Base-by-base conservation (phyloP, 148 eudicot genomes). In the Salicornia ramosissima region DNA sequence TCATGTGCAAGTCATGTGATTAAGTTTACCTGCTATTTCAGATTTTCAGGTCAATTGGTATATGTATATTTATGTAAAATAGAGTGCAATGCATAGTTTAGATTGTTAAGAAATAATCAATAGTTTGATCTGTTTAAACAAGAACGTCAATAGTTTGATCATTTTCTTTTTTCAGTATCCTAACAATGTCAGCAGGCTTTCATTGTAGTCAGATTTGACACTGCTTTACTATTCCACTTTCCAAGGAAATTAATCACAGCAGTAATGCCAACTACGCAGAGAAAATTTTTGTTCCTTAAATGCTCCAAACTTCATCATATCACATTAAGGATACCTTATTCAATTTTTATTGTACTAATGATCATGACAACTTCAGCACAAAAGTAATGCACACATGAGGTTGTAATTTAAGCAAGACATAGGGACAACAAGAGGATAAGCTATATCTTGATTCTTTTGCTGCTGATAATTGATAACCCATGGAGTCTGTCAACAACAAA, bases 381-480 rank as follows among this genome's bases (percentile, higher is more conserved):
- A 65, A 47, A 65, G 33, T 49, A 18, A 43, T 31, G 34, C 65
- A 51, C 42, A 47, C 3, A 65, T 53, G 6, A 18, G 19, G 15
- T 18, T 60, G 24, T 12, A 39, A 36, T 18, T 25, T 4, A 10
- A 28, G 25, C 24, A 63, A 63, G 30, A 15, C 30, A 31, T 49
- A 11, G 3, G 16, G 11, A 36, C 40, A 46, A 10, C 33, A 61
- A 50, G 24, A 22, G n/a, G 22, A 57, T 70, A 42, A 26, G 52
- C 65, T 34, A 9, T 16, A 33, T 40, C 57, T 30, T 11, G 50
- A 50, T 39, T 30, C 40, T 55, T 19, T 19, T 25, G 10, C 39
- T 9, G 42, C 30, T 39, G 39, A 36, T 73, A 49, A 29, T n/a
- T n/a, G n/a, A 10, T 73, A 49, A 29, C 51, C 53, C 18, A 54